Conservation (phyloP, 495 filamentous ascomycete species). For the Barbatosphaeria neglecta region DNA sequence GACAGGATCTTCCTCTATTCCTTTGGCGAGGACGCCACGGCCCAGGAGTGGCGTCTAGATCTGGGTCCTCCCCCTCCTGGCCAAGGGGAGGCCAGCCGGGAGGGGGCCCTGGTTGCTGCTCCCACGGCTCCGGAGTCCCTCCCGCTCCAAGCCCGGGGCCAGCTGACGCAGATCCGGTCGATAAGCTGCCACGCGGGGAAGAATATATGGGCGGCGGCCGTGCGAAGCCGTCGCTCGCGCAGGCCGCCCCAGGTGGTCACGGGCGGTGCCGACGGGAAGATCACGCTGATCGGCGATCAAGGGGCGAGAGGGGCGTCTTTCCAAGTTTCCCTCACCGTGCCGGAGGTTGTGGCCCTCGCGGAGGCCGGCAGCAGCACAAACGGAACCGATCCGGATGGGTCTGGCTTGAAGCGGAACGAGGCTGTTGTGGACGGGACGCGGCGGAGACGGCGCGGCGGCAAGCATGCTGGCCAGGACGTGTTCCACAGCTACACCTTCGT, state of each 20-base stretch:
- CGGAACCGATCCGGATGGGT: neutral
- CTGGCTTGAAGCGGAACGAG: neutral
- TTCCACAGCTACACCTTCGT: slow-evolving; percentile 59
- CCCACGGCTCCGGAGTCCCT: no score
- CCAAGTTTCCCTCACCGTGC: neutral
- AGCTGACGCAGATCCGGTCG: slow-evolving; percentile 39
- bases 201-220: slow-evolving; percentile 73
- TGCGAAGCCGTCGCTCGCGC: slow-evolving; percentile 15
- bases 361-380: neutral
- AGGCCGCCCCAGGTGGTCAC: slow-evolving; percentile 46
- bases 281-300: slow-evolving; percentile 26
- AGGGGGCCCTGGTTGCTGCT: no score
- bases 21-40: slow-evolving; percentile 67
- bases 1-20: slow-evolving; percentile 44
- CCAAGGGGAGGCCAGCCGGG: no score
- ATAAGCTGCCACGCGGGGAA: slow-evolving; percentile 66
- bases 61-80: slow-evolving; percentile 7
- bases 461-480: slow-evolving; percentile 23
- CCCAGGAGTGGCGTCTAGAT: slow-evolving; percentile 55
- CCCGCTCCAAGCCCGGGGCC: slow-evolving; percentile 8
- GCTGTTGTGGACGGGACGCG: neutral
- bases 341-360: neutral
- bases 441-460: neutral
- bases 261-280: slow-evolving; percentile 74
- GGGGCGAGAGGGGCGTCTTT: no score